Evolutionary conservation across 495 filamentous ascomycete genomes (phyloP).

Genomic region (Xanthoparmelia taractica): DNA sequence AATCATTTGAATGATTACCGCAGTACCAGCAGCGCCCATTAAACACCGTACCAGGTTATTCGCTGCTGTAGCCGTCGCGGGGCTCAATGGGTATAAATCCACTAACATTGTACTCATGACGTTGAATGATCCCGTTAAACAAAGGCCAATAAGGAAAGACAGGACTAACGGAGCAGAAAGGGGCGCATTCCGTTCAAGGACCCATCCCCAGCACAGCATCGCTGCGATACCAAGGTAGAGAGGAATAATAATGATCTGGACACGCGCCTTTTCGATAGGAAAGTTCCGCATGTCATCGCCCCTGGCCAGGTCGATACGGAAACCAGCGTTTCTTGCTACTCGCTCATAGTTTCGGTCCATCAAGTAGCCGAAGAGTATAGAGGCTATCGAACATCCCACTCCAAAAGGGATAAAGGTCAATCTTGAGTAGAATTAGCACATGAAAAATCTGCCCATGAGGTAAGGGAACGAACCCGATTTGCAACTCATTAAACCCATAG

Average conservation of each 20-base stretch:
- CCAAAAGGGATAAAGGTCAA: constrained; percentile 44
- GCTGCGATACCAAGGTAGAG: constrained; percentile 31
- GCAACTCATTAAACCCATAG: constrained; percentile 59
- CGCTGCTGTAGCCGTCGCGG: constrained; percentile 58
- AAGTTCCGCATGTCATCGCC: constrained; percentile 42
- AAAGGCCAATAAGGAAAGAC: constrained; percentile 53
- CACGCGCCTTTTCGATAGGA: constrained; percentile 47
- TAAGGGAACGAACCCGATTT: constrained; percentile 52
- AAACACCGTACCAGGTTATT: constrained; percentile 63
- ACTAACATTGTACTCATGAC: constrained; percentile 54
- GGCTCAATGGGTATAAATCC: constrained; percentile 52
- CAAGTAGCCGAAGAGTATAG: constrained; percentile 40
- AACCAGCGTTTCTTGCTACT: constrained; percentile 35
- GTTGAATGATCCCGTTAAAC: constrained; percentile 50
- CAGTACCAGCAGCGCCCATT: constrained; percentile 55
- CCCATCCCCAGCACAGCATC: constrained; percentile 44
- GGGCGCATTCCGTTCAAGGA: constrained; percentile 36
- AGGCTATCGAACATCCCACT: constrained; percentile 41
- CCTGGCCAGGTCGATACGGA: constrained; percentile 39
- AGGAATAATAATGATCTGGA: constrained; percentile 37
- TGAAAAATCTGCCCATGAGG: neutral
- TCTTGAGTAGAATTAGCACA: neutral
- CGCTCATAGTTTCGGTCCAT: constrained; percentile 46
- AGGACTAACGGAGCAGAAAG: constrained; percentile 44
- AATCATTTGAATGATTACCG: constrained; percentile 53